Evolutionary conservation across 495 filamentous ascomycete genomes (phyloP), one percentile per base, ranked within the genome.

Genomic region (Lasiosphaeria ovina): DNA sequence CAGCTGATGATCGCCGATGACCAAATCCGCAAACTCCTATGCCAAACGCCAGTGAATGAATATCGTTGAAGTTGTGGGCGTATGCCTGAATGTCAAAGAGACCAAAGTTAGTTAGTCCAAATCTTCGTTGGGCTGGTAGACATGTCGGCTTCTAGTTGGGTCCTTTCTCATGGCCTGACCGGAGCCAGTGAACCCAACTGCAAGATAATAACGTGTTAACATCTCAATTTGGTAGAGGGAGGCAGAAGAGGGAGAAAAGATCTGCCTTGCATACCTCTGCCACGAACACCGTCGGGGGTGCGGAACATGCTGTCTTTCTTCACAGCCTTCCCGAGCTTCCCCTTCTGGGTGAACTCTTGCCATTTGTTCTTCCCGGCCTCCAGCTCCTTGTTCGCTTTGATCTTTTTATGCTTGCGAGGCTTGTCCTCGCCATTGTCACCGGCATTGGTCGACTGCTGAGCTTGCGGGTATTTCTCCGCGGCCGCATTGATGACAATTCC

Each of bases 231-330:
- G 6, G 5, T n/a, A 36, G 12, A 17, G 24, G 44, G 6, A 49
- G 35, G 47, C 4, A 35, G 35, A 7, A 36, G 9, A 14, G 6
- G 6, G 31, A 4, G 40, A 63, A 44, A 45, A 66, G 69, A 63
- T 77, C 5, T 9, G 44, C 24, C 24, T 24, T 24, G 24, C 24
- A 24, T 24, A 96, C 93, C 93, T 87, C 91, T 82, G 51, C 90
- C 92, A 64, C 91, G 84, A 11, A 93, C 80, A 49, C 90, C 88
- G 33, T 95, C 91, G 0, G 89, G 90, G 3, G 93, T 96, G 33
- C 95, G 84, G 67, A 98, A 98, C 94, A 97, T 97, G 77, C 90
- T 95, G 14, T 98, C 92, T 79, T 96, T 97, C 76, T 90, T 92
- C 50, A 70, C 68, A n/a, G 76, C 64, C 73, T 90, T 92, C 51